phyloP scores from a whole-genome alignment of 768 basidiomycete genomes.

The Gymnopilus junonius region DNA sequence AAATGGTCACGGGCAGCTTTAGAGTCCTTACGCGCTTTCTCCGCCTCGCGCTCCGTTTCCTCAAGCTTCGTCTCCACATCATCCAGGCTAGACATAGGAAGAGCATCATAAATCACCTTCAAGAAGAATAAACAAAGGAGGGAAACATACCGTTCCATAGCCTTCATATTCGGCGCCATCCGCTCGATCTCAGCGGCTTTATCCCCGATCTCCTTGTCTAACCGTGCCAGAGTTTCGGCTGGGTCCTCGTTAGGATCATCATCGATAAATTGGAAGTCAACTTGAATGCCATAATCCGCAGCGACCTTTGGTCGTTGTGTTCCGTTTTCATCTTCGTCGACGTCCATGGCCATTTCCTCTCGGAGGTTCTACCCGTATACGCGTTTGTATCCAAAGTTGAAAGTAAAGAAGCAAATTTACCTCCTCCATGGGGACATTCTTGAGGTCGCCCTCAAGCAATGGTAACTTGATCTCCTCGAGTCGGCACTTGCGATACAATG shows the following conservation, averaged over 20 bases:
- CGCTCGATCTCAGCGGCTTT: constrained; percentile 82
- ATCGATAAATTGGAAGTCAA: constrained; percentile 80
- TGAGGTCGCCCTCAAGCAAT: constrained; percentile 72
- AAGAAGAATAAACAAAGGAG: not conserved
- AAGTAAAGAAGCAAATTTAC: constrained; percentile 39
- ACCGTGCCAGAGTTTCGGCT: constrained; percentile 64
- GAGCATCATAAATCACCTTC: not conserved
- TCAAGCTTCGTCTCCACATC: constrained; percentile 84
- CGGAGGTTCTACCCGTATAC: constrained; percentile 63
- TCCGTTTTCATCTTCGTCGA: constrained; percentile 87
- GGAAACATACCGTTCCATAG: constrained; percentile 75
- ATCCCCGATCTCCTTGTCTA: constrained; percentile 75
- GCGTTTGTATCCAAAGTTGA: not conserved
- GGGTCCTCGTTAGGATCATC: constrained; percentile 76
- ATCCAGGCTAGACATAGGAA: constrained; percentile 57
- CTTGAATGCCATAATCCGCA: constrained; percentile 86
- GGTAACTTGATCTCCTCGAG: constrained; percentile 92
- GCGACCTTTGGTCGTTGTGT: constrained; percentile 75
- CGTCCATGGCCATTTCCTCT: constrained; percentile 89
- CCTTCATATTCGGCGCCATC: constrained; percentile 97
- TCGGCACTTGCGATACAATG: constrained; percentile 89
- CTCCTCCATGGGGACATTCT: constrained; percentile 96
- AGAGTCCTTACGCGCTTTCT: constrained; percentile 88
- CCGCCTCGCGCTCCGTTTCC: constrained; percentile 91
- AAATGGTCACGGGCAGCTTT: constrained; percentile 91